phyloP scores from a whole-genome alignment of 169 alveolate species.

The Plasmodium vinckei region DNA sequence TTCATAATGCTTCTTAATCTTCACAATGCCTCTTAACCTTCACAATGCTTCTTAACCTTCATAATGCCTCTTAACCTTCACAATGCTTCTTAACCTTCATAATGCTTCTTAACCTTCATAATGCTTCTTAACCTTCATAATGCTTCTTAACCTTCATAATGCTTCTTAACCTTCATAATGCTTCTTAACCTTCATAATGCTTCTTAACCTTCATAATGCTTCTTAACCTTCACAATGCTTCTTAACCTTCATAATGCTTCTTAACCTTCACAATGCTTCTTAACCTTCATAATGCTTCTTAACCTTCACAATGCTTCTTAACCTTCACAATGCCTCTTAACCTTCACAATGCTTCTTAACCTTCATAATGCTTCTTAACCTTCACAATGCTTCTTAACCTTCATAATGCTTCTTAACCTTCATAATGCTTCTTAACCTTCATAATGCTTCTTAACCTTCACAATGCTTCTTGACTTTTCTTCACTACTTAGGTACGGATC shows the following conservation, averaged over 20 bases:
- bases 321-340: neutral
- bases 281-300: neutral
- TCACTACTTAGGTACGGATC: constrained; percentile 26
- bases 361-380: no score
- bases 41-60: neutral
- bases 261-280: no score
- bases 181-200: no score
- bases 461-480: neutral
- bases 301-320: no score
- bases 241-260: neutral
- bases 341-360: no score
- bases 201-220: neutral
- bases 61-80: no score
- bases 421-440: no score
- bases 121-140: neutral
- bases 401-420: no score
- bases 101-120: no score
- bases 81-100: neutral
- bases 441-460: neutral
- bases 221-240: no score
- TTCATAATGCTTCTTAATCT: neutral
- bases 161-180: neutral
- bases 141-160: no score
- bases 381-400: neutral
- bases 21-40: neutral